Conservation (phyloP, 192 early-diverging fungal genomes). For the Coemansia sp. region DNA sequence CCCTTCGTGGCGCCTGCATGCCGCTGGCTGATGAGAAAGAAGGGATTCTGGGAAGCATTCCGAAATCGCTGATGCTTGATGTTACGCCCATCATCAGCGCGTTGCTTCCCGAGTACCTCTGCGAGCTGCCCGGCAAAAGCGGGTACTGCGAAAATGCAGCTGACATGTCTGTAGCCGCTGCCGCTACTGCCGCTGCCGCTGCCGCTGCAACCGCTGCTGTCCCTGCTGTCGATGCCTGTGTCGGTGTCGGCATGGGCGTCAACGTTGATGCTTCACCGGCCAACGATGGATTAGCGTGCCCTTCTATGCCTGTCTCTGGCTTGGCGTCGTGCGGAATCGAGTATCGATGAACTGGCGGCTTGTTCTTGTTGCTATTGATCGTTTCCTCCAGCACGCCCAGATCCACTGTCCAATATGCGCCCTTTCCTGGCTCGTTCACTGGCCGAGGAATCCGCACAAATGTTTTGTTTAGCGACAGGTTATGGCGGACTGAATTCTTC, state of each 20-base stretch:
- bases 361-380: constrained; percentile 14
- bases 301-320: not conserved
- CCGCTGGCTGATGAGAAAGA: not conserved
- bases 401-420: constrained; percentile 80
- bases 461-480: constrained; percentile 77
- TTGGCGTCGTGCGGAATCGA: constrained; percentile 15
- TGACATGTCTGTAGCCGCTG: not conserved
- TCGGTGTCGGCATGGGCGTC: too few species aligned
- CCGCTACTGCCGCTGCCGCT: constrained; percentile 6
- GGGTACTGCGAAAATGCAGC: constrained; percentile 1
- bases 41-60: constrained; percentile 7
- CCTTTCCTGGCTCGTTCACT: constrained; percentile 83
- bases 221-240: not conserved
- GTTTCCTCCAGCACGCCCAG: constrained; percentile 42
- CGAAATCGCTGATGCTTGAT: constrained; percentile 47
- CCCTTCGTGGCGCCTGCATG: constrained; percentile 22
- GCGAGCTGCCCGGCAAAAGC: not conserved
- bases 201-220: not conserved
- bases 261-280: too few species aligned
- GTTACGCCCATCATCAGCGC: constrained; percentile 31
- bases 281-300: not conserved
- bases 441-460: constrained; percentile 78
- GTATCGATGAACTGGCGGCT: constrained; percentile 24
- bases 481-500: constrained; percentile 90
- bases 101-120: constrained; percentile 6